A percentile compares a stretch with the other conserved stretches of the same genome.
Evolutionary conservation across 192 early-diverging fungal species (phyloP).

Genomic region (Backusella westeae): DNA sequence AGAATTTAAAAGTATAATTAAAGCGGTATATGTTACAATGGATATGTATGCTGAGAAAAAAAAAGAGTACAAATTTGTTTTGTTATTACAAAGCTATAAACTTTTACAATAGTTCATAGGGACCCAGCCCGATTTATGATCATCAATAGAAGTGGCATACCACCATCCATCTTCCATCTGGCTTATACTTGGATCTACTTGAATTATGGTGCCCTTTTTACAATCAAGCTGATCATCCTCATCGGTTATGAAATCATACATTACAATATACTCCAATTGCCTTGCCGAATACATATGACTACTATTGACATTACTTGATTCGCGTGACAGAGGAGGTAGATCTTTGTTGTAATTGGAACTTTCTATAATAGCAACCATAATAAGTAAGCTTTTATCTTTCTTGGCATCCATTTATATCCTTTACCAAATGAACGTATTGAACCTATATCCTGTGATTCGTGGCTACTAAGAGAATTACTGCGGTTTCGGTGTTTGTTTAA

Average conservation of each 20-base stretch:
- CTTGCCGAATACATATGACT: background rate
- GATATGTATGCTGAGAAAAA: background rate
- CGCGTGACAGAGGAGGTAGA: background rate
- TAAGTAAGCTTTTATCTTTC: background rate
- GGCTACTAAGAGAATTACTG: background rate
- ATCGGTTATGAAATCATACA: constrained; percentile 12
- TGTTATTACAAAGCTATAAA: constrained; percentile 4
- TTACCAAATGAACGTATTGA: constrained; percentile 1
- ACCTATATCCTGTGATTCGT: background rate
- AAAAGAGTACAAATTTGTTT: background rate
- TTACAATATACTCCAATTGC: constrained; percentile 13
- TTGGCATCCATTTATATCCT: background rate
- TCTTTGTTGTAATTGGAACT: background rate
- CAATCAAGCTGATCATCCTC: constrained; percentile 16
- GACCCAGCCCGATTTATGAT: constrained; percentile 9
- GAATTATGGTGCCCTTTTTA: constrained; percentile 2
- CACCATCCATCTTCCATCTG: constrained; percentile 11
- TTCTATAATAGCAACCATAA: background rate
- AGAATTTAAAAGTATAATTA: background rate
- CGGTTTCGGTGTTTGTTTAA: background rate
- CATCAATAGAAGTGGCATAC: constrained; percentile 8
- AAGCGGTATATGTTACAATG: background rate
- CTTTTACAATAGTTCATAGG: constrained; percentile 15
- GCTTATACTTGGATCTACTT: background rate
- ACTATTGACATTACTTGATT: background rate